Evolutionary conservation across 495 filamentous ascomycete species (phyloP).

Genomic region (Aspergillus bridgeri): DNA sequence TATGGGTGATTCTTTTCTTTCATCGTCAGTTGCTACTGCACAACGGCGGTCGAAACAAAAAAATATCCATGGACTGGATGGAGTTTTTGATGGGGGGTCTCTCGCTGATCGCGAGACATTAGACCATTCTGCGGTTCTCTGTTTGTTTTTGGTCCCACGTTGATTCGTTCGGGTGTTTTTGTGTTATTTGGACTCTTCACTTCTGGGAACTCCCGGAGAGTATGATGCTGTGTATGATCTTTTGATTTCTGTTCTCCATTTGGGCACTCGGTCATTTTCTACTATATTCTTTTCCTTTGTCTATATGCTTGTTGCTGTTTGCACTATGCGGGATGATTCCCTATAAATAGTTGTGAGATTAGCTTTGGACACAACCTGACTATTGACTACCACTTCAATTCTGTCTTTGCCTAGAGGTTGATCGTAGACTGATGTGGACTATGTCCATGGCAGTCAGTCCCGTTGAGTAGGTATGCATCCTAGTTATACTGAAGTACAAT

Average conservation of each 20-base stretch:
- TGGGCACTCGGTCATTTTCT: constrained; percentile 24
- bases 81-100: constrained; percentile 42
- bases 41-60: constrained; percentile 29
- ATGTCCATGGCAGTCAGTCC: too few species aligned
- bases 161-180: constrained; percentile 21
- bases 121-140: constrained; percentile 38
- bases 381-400: background rate
- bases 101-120: constrained; percentile 30
- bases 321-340: constrained; percentile 8
- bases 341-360: constrained; percentile 16
- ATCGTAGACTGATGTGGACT: background rate
- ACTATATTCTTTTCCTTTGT: constrained; percentile 24
- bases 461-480: too few species aligned
- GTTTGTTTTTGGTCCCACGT: constrained; percentile 25
- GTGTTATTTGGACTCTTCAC: constrained; percentile 2
- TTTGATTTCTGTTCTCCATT: constrained; percentile 14
- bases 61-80: constrained; percentile 45
- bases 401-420: background rate
- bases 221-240: constrained; percentile 30
- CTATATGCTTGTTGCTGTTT: constrained; percentile 17
- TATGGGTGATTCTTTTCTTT: constrained; percentile 34
- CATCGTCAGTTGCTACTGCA: constrained; percentile 29
- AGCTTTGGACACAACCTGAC: constrained; percentile 7
- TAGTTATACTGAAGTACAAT: too few species aligned
- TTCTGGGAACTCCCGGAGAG: constrained; percentile 29